Base-by-base conservation (phyloP, 805 yeast species). In the Limtongia smithiae region DNA sequence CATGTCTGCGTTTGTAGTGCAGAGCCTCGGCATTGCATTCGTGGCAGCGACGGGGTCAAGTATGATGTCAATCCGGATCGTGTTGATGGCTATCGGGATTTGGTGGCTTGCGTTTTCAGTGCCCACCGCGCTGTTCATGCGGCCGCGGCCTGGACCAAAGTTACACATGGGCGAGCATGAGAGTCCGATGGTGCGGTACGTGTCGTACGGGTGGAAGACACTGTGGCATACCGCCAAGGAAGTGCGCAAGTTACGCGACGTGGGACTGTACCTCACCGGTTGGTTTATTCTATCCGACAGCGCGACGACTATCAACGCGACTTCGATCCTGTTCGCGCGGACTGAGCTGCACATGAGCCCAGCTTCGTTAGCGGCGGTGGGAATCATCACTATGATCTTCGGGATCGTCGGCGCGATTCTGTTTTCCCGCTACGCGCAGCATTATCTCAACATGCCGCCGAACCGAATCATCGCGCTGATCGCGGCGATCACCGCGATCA, bases 201-300 rank as follows among this genome's bases (percentile, higher is more conserved):
- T 80, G 31, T 60, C 64, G 3, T 77, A 75, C 54, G 91, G 93
- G 1, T 85, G 89, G 85, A 60, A 59, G 21, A 79, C 85, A 0
- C 63, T 85, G 25, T 69, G 64, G 40, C 65, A 69, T 20, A 78
- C 91, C 0, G 66, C 81, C n/a, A 72, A 70, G 37, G 82, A 79
- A 55, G 87, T 84, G 1, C 71, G 78, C 1, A 66, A 76, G 42
- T 66, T 85, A 59, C 74, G 71, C 54, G 91, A 85, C 58, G 85
- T 85, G 17, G 70, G 78, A n/a, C 73, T 78, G 11, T 85, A 82
- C 57, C 66, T 85, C 8, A 41, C 78, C 0, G 89, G 86, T 1
- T 85, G 94, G 94, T 85, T 85, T 58, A 74, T 85, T 37, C 71
- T 85, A 2, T 79, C 86, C 18, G 94, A 85, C 61, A 81, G 88